phyloP scores from a whole-genome alignment of 495 filamentous ascomycete genomes.

The Bacidia rubella region DNA sequence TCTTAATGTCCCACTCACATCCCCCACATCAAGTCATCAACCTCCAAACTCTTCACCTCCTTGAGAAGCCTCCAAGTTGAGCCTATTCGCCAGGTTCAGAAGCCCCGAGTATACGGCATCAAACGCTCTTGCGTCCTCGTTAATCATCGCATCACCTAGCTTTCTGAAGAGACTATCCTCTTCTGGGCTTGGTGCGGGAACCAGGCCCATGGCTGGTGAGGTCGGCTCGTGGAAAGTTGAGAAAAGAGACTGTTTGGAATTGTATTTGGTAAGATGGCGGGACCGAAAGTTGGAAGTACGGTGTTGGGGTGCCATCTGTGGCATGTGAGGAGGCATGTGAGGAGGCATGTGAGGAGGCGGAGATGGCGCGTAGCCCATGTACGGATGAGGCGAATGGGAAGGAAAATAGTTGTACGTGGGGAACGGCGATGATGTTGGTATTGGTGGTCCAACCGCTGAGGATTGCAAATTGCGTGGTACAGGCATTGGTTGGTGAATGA shows the following conservation, averaged over 20 bases:
- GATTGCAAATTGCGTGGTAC: too few species aligned
- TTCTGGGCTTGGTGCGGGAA: neutral
- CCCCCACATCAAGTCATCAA: too few species aligned
- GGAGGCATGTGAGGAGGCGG: too few species aligned
- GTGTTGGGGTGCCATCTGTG: neutral
- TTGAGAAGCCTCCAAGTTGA: neutral
- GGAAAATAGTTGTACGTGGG: too few species aligned
- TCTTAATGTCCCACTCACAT: too few species aligned
- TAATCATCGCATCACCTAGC: neutral
- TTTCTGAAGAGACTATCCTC: neutral
- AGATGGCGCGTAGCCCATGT: too few species aligned
- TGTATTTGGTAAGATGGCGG: neutral
- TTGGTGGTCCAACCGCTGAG: too few species aligned
- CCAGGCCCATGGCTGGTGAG: neutral
- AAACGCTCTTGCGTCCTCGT: neutral
- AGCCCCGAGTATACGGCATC: neutral
- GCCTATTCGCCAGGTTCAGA: neutral
- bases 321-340: too few species aligned
- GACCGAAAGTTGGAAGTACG: neutral
- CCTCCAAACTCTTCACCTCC: neutral
- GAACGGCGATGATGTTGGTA: too few species aligned
- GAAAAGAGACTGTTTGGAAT: neutral
- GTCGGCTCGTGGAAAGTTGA: neutral
- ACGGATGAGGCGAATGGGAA: too few species aligned
- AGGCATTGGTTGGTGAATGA: too few species aligned